phyloP scores from a whole-genome alignment of 768 basidiomycete genomes.

The Cubamyces lactineus region DNA sequence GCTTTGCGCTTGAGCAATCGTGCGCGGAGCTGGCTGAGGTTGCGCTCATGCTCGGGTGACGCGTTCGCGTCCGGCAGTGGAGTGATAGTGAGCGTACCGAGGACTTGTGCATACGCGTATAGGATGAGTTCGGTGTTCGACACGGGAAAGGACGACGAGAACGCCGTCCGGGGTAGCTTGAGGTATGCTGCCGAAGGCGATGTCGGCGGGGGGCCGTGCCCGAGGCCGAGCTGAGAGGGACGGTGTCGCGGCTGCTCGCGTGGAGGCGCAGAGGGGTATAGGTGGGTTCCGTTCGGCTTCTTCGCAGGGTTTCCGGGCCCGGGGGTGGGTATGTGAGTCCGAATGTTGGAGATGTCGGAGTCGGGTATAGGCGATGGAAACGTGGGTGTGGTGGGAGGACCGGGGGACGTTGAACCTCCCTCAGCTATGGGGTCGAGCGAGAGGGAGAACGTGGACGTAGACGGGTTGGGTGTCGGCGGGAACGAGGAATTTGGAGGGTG shows the following conservation, averaged over 20 bases:
- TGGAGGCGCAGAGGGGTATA: constrained; percentile 33
- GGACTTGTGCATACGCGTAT: constrained; percentile 83
- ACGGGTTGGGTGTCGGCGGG: constrained; percentile 33
- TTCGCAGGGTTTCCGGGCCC: constrained; percentile 1
- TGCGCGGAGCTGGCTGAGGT: constrained; percentile 51
- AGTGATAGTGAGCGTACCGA: constrained; percentile 65
- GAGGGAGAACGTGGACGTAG: constrained; percentile 37
- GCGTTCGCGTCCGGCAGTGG: constrained; percentile 47
- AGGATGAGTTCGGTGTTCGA: constrained; percentile 70
- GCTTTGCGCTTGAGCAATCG: constrained; percentile 50
- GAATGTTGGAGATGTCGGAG: constrained; percentile 16
- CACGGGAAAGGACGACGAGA: constrained; percentile 46
- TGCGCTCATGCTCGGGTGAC: constrained; percentile 48
- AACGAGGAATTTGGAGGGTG: constrained; percentile 23
- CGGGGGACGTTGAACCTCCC: constrained; percentile 28
- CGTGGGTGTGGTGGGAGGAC: constrained; percentile 34
- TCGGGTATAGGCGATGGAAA: constrained; percentile 29
- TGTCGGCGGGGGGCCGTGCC: constrained; percentile 41
- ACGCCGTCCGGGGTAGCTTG: constrained; percentile 42
- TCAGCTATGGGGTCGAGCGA: constrained; percentile 42
- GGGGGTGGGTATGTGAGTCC: constrained; percentile 24
- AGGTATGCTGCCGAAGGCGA: constrained; percentile 26
- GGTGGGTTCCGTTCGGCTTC: constrained; percentile 37
- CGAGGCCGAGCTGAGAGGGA: constrained; percentile 49
- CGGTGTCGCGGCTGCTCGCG: constrained; percentile 35